Evolutionary conservation across 768 basidiomycete genomes (phyloP).

Genomic region (Galerina sulciceps): DNA sequence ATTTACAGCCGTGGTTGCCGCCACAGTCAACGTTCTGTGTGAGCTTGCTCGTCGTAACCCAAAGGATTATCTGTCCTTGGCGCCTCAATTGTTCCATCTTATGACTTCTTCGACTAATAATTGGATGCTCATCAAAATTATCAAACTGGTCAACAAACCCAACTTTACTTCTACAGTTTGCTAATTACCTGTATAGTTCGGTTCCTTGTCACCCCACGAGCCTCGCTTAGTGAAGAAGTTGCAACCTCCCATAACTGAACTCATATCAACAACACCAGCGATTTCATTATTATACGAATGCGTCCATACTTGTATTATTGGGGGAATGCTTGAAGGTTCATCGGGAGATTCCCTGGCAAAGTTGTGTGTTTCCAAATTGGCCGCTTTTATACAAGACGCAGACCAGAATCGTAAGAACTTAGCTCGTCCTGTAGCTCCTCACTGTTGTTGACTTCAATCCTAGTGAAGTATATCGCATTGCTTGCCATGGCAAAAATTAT

Average conservation of each 20-base stretch:
- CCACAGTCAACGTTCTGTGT: constrained; percentile 92
- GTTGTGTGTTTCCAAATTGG: constrained; percentile 92
- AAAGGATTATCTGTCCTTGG: constrained; percentile 79
- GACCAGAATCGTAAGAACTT: constrained; percentile 88
- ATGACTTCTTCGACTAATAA: constrained; percentile 95
- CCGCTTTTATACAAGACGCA: constrained; percentile 86
- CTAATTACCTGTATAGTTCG: constrained; percentile 65
- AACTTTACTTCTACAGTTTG: neutral
- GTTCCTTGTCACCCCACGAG: constrained; percentile 88
- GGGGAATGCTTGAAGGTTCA: constrained; percentile 87
- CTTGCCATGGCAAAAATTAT: constrained; percentile 96
- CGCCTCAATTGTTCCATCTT: constrained; percentile 91
- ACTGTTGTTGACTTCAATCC: neutral
- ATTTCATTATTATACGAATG: constrained; percentile 98
- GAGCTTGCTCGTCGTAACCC: constrained; percentile 87
- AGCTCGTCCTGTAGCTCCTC: neutral
- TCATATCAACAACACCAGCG: constrained; percentile 94
- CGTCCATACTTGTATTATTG: constrained; percentile 96
- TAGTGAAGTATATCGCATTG: constrained; percentile 97
- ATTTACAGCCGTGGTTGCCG: constrained; percentile 82
- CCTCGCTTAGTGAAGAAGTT: constrained; percentile 94
- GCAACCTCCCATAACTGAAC: constrained; percentile 90
- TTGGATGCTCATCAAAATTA: constrained; percentile 99
- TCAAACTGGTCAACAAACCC: constrained; percentile 76
- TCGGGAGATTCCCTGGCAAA: constrained; percentile 81